These are phyloP conservation scores for Psilocybe sp. DNA, from an alignment of 768 basidiomycete species.

Conservation along the genomic window DNA sequence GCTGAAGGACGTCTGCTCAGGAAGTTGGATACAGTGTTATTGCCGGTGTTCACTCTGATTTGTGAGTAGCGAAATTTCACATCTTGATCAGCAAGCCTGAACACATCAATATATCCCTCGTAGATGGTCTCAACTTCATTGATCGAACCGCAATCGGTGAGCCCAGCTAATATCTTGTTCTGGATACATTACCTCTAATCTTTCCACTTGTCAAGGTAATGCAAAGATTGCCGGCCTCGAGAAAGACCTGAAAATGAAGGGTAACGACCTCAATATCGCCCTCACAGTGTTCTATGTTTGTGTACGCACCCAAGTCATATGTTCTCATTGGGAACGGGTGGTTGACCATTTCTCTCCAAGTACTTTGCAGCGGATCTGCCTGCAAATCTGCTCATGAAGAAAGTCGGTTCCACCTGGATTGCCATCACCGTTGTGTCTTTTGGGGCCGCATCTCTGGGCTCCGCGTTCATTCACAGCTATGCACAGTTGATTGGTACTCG, in stretches of 20 bases:
- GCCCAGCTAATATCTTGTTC: not conserved
- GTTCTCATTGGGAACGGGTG: not conserved
- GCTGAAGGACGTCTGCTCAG: constrained; percentile 28
- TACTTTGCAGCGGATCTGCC: constrained; percentile 34
- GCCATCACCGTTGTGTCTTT: constrained; percentile 33
- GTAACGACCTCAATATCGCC: constrained; percentile 35
- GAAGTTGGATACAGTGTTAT: constrained; percentile 28
- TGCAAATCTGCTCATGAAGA: constrained; percentile 36
- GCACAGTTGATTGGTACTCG: constrained; percentile 1
- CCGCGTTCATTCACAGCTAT: constrained; percentile 19
- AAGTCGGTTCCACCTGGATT: constrained; percentile 32
- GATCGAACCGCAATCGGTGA: constrained; percentile 16
- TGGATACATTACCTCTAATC: too few species aligned
- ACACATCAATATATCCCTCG: too few species aligned
- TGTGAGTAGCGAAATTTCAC: constrained; percentile 22
- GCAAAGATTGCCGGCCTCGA: constrained; percentile 28
- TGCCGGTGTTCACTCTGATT: constrained; percentile 34
- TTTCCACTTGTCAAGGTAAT: constrained; percentile 1
- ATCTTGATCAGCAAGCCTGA: not conserved
- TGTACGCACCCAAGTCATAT: not conserved
- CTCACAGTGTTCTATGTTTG: constrained; percentile 38
- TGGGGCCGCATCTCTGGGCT: constrained; percentile 30
- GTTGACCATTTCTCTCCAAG: constrained; percentile 14
- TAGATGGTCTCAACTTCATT: constrained; percentile 34
- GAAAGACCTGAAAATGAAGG: constrained; percentile 35